Percentiles rank a stretch among this genome's conserved stretches.
These are phyloP conservation scores for Curvularia eragrostidis DNA, from an alignment of 2,329 filamentous ascomycete species.

Conservation along the genomic window DNA sequence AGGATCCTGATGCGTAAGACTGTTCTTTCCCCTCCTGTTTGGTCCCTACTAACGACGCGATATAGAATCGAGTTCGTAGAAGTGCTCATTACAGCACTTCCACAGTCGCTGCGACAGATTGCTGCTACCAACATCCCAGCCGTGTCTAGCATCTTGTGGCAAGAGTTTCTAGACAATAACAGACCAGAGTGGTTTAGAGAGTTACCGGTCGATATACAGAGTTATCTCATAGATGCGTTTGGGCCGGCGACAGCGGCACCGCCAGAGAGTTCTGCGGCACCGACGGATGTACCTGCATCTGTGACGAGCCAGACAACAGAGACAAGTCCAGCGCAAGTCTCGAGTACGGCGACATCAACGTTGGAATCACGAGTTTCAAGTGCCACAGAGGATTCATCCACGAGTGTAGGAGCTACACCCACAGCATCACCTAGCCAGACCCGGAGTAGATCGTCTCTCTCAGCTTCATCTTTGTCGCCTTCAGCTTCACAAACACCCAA, in stretches of 20 bases:
- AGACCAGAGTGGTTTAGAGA: conserved; percentile 44
- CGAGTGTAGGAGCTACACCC: background rate
- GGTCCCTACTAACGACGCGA: conserved; percentile 14
- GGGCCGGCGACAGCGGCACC: conserved; percentile 40
- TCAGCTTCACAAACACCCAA: conserved; percentile 8
- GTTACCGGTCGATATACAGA: conserved; percentile 44
- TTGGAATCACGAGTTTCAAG: background rate
- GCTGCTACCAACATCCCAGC: conserved; percentile 47
- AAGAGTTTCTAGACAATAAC: conserved; percentile 44
- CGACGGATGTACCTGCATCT: conserved; percentile 11
- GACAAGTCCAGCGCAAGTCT: conserved; percentile 10
- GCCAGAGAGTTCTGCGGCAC: conserved; percentile 11
- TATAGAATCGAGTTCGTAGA: conserved; percentile 42
- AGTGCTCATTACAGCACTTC: conserved; percentile 46
- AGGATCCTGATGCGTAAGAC: conserved; percentile 44
- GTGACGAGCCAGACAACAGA: conserved; percentile 9
- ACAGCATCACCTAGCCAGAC: conserved; percentile 5
- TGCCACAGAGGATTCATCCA: conserved; percentile 1
- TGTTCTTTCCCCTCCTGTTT: background rate
- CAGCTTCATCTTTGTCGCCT: background rate
- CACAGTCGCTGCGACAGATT: conserved; percentile 43
- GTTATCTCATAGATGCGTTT: conserved; percentile 43
- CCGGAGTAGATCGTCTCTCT: conserved; percentile 5
- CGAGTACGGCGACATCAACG: background rate
- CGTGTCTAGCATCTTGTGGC: conserved; percentile 45